These are phyloP conservation scores for Sporodiniella umbellata DNA, from an alignment of 371 early-diverging fungal genomes.

Conservation along the genomic window DNA sequence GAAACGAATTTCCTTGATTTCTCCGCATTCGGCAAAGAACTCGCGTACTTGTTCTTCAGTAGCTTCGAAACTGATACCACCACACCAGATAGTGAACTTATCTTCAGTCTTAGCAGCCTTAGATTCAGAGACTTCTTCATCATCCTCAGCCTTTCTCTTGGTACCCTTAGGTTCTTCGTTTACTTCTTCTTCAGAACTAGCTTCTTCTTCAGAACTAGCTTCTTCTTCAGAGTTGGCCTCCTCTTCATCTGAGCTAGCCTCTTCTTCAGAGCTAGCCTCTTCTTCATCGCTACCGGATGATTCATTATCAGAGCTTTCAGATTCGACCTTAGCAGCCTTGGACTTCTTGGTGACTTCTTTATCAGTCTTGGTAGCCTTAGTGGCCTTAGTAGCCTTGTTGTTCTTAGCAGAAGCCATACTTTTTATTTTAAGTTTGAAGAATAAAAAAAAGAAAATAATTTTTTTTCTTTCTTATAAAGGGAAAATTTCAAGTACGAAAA, in stretches of 20 bases:
- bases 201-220: background rate
- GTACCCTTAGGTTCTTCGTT: conserved; percentile 20
- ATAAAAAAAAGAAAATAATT: background rate
- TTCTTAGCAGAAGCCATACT: conserved; percentile 13
- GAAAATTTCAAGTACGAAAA: too few relatives aligned
- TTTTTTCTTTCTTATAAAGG: too few relatives aligned
- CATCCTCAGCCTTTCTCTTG: conserved; percentile 39
- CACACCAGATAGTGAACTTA: conserved; percentile 52
- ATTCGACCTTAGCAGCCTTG: background rate
- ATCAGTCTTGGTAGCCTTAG: conserved; percentile 1
- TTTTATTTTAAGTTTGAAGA: background rate
- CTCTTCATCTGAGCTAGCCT: background rate
- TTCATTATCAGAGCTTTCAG: background rate
- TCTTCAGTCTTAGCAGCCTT: conserved; percentile 53
- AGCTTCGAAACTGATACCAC: conserved; percentile 63
- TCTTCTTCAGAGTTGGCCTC: background rate
- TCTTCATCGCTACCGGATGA: background rate
- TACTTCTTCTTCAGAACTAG: background rate
- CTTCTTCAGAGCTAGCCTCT: background rate
- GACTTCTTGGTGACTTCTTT: background rate
- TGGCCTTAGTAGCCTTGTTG: conserved; percentile 10
- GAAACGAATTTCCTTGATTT: conserved; percentile 31
- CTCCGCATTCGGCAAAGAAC: conserved; percentile 57
- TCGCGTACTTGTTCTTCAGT: conserved; percentile 56
- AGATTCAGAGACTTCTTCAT: conserved; percentile 26